Evolutionary conservation across 352 stramenopile species (phyloP).

Genomic region (Pythium brachiatum): DNA sequence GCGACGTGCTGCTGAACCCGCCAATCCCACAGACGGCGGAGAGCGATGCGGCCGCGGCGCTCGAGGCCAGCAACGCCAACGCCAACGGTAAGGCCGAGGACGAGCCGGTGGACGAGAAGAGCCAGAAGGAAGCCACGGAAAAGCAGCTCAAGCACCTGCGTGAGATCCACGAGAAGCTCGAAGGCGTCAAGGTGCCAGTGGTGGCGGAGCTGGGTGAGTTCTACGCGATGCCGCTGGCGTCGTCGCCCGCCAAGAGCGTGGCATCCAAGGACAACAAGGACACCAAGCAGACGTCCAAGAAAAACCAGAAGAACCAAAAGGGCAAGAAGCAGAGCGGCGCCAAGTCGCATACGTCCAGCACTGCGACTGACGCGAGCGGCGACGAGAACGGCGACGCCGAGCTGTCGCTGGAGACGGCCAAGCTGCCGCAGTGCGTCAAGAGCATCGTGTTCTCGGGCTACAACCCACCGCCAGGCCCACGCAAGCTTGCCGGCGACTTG

Average conservation of each 20-base stretch:
- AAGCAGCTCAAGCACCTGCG: slow-evolving; percentile 77
- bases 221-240: slow-evolving; percentile 39
- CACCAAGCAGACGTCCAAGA: slow-evolving; percentile 32
- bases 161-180: slow-evolving; percentile 82
- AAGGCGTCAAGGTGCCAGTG: slow-evolving; percentile 71
- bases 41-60: slow-evolving; percentile 14
- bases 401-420: slow-evolving; percentile 39
- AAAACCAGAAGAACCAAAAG: slow-evolving; percentile 27
- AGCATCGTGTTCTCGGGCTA: slow-evolving; percentile 93
- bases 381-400: slow-evolving; percentile 28
- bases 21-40: slow-evolving; percentile 61
- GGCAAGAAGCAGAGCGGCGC: slow-evolving; percentile 34
- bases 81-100: slow-evolving; percentile 28
- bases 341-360: slow-evolving; percentile 8
- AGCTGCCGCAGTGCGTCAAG: slow-evolving; percentile 82
- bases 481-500: slow-evolving; percentile 91
- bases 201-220: slow-evolving; percentile 60
- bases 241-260: slow-evolving; percentile 21
- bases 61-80: slow-evolving; percentile 21
- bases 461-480: slow-evolving; percentile 91
- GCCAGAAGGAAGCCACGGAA: slow-evolving; percentile 71
- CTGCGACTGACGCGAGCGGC: slow-evolving; percentile 13
- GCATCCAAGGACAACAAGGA: slow-evolving; percentile 28
- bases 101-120: slow-evolving; percentile 37
- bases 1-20: slow-evolving; percentile 78